A percentile compares a stretch with the other conserved stretches of the same genome.
phyloP scores from a whole-genome alignment of 2,329 filamentous ascomycete genomes.

The Zymoseptoria brevis region DNA sequence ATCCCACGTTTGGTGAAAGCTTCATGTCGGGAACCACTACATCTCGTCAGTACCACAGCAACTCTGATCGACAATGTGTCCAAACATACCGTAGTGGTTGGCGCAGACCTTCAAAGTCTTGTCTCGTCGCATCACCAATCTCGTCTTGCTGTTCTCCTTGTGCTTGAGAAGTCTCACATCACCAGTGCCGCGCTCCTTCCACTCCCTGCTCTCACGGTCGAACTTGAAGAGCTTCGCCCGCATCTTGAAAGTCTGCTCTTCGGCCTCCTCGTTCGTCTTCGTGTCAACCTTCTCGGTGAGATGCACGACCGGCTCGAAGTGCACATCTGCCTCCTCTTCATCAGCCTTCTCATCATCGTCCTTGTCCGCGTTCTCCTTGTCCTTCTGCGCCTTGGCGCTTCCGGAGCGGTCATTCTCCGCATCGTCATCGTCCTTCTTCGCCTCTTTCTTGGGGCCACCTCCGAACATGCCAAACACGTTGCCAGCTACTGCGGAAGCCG shows the following conservation, averaged over 20 bases:
- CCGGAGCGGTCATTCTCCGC: conserved; percentile 82
- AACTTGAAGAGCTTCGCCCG: conserved; percentile 99
- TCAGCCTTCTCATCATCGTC: conserved; percentile 31
- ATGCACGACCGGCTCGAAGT: conserved; percentile 95
- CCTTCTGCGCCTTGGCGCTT: conserved; percentile 62
- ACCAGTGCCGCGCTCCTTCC: conserved; percentile 98
- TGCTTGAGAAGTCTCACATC: conserved; percentile 96
- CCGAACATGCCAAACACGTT: conserved; percentile 97
- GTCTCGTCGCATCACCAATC: conserved; percentile 96
- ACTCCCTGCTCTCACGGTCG: conserved; percentile 82
- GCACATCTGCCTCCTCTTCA: conserved; percentile 71
- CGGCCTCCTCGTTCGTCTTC: conserved; percentile 96
- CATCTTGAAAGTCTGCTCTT: conserved; percentile 99
- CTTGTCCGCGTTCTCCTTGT: conserved; percentile 44
- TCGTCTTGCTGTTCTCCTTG: conserved; percentile 96
- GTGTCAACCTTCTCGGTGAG: conserved; percentile 94
- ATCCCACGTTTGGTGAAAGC: conserved; percentile 93
- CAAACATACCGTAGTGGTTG: conserved; percentile 88
- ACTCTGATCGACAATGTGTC: background rate
- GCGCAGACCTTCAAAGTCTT: conserved; percentile 99
- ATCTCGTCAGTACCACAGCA: conserved; percentile 20
- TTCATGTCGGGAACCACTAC: conserved; percentile 97
- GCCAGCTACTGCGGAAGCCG: conserved; percentile 39
- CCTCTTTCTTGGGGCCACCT: conserved; percentile 93
- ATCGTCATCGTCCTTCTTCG: conserved; percentile 64